Conservation (phyloP, 108 stramenopile species). For the Nitzschia putrida region DNA sequence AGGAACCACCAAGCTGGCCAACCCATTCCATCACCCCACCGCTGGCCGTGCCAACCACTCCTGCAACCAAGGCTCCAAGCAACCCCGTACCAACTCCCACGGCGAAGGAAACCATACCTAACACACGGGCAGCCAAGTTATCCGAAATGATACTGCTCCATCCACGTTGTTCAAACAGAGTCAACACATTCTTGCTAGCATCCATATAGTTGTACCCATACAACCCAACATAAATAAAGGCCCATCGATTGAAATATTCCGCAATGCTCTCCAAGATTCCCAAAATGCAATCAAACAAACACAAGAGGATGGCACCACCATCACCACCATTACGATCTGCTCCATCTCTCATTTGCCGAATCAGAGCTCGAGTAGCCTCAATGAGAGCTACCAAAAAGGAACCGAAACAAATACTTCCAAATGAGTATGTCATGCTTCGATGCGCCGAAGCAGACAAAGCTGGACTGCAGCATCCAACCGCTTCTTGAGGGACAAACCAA, state of each 20-base stretch:
- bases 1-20: background rate
- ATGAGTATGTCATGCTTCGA: slow-evolving; percentile 52
- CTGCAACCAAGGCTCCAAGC: slow-evolving; percentile 6
- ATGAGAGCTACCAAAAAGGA: slow-evolving; percentile 67
- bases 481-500: slow-evolving; percentile 83
- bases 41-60: too few relatives aligned
- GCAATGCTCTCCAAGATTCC: slow-evolving; percentile 40
- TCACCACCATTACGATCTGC: slow-evolving; percentile 2
- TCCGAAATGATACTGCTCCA: slow-evolving; percentile 69
- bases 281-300: slow-evolving; percentile 51
- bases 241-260: slow-evolving; percentile 74
- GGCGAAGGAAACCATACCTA: slow-evolving; percentile 59
- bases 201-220: slow-evolving; percentile 75
- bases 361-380: slow-evolving; percentile 45
- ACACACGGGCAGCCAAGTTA: slow-evolving; percentile 52
- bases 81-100: slow-evolving; percentile 30
- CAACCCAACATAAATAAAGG: slow-evolving; percentile 63
- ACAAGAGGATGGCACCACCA: slow-evolving; percentile 24
- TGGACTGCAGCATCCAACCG: slow-evolving; percentile 28
- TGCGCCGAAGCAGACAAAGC: slow-evolving; percentile 42
- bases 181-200: slow-evolving; percentile 62
- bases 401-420: slow-evolving; percentile 83
- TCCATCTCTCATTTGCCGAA: slow-evolving; percentile 33
- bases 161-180: slow-evolving; percentile 58
- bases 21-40: background rate